These are phyloP conservation scores for Lachnellula cervina DNA, from an alignment of 2,329 filamentous ascomycete genomes.

Conservation along the genomic window DNA sequence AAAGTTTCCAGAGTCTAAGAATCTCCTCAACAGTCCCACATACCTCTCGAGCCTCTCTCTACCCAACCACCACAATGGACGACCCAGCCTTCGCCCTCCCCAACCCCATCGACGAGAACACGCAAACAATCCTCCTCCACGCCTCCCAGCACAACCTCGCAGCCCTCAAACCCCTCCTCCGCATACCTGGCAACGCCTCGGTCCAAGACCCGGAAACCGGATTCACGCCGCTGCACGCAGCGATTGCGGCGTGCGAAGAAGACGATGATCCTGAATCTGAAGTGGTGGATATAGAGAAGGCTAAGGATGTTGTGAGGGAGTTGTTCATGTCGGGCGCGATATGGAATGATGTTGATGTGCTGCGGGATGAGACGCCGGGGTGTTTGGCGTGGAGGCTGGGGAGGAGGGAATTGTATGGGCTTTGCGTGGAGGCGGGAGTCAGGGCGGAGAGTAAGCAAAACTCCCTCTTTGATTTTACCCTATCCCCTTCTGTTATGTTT, in stretches of 20 bases:
- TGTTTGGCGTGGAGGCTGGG: constrained; percentile 74
- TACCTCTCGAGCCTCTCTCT: neutral
- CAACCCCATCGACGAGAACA: constrained; percentile 21
- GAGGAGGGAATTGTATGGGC: constrained; percentile 65
- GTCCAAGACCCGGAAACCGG: constrained; percentile 81
- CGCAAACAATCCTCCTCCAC: constrained; percentile 60
- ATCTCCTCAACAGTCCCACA: too few species aligned
- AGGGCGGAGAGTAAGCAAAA: constrained; percentile 84
- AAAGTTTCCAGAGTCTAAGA: neutral
- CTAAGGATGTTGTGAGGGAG: constrained; percentile 64
- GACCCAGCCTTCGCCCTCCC: constrained; percentile 23
- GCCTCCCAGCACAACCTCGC: constrained; percentile 53
- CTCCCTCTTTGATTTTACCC: too few species aligned
- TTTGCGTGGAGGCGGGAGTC: constrained; percentile 86
- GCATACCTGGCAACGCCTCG: constrained; percentile 52
- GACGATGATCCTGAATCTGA: constrained; percentile 28
- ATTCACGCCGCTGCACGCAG: constrained; percentile 83
- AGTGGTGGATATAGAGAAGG: constrained; percentile 47
- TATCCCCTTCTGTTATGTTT: too few species aligned
- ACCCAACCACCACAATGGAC: constrained; percentile 21
- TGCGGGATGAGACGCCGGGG: constrained; percentile 82
- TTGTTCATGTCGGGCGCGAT: constrained; percentile 86
- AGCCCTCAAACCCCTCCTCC: constrained; percentile 29
- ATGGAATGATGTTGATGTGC: constrained; percentile 90
- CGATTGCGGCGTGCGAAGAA: constrained; percentile 66